Conservation (phyloP, 2,329 filamentous ascomycete species). For the Penicillium sp. region DNA sequence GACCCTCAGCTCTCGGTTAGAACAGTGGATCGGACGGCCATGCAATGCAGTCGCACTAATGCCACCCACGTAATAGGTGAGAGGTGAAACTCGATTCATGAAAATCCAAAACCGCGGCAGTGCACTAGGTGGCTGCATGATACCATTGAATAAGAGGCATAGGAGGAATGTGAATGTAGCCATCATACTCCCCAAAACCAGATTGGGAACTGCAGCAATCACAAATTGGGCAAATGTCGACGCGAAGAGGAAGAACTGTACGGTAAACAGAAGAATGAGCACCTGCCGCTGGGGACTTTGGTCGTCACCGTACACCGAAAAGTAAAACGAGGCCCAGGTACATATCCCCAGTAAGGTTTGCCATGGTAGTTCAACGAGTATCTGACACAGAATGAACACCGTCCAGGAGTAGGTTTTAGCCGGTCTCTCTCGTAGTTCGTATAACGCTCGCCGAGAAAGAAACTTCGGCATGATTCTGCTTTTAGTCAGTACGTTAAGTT, state of each 20-base stretch:
- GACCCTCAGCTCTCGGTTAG: constrained; percentile 3
- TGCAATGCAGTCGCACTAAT: constrained; percentile 45
- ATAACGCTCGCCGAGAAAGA: constrained; percentile 46
- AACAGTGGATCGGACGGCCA: constrained; percentile 41
- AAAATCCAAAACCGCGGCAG: constrained; percentile 6
- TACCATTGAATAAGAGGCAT: constrained; percentile 59
- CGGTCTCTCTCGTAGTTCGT: constrained; percentile 50
- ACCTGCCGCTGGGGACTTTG: constrained; percentile 9
- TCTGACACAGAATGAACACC: constrained; percentile 46
- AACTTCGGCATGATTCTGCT: constrained; percentile 49
- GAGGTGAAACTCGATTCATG: constrained; percentile 4
- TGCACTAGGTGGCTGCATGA: constrained; percentile 5
- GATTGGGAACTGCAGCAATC: constrained; percentile 35
- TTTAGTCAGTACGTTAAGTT: constrained; percentile 51
- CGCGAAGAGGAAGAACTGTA: constrained; percentile 17
- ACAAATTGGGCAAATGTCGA: constrained; percentile 13
- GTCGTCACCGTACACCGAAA: constrained; percentile 12
- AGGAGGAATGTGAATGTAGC: constrained; percentile 67
- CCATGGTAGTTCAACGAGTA: neutral
- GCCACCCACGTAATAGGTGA: constrained; percentile 2
- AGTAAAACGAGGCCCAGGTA: constrained; percentile 56
- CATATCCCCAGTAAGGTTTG: constrained; percentile 43
- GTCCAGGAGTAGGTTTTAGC: constrained; percentile 65
- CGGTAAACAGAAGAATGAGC: constrained; percentile 16
- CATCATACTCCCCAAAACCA: constrained; percentile 66